Evolutionary conservation across 129 eudicot genomes (phyloP).

Genomic region (Pittosporum tobira): DNA sequence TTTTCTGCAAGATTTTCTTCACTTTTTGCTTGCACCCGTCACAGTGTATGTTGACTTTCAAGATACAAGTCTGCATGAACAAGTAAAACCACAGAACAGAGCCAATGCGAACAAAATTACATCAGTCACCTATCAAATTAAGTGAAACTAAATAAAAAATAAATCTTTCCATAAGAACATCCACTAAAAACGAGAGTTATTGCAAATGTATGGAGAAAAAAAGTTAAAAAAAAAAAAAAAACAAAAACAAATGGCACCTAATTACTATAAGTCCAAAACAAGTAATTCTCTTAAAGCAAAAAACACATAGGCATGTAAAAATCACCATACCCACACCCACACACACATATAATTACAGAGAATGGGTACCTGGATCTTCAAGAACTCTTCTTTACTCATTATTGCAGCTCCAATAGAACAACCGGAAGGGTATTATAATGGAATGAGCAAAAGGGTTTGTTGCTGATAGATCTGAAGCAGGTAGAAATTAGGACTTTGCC

Average conservation of each 20-base stretch:
- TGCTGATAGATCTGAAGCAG: constrained; percentile 7
- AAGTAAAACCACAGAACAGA: constrained; percentile 29
- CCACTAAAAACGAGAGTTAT: neutral
- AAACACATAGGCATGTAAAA: neutral
- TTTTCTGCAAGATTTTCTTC: constrained; percentile 94
- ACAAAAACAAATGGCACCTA: constrained; percentile 14
- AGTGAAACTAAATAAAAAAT: neutral
- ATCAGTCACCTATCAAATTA: constrained; percentile 13
- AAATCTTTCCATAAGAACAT: neutral
- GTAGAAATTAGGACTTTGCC: neutral
- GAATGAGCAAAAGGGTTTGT: neutral
- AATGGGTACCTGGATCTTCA: constrained; percentile 85
- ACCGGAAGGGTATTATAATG: neutral
- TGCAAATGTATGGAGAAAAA: neutral
- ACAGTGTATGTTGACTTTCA: constrained; percentile 95
- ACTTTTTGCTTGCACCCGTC: constrained; percentile 96
- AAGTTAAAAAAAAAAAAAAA: constrained; percentile 1
- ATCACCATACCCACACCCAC: too few relatives aligned
- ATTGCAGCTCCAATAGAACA: constrained; percentile 13
- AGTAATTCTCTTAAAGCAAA: constrained; percentile 27
- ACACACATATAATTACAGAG: neutral
- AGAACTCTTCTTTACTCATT: constrained; percentile 97
- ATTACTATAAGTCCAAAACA: constrained; percentile 29
- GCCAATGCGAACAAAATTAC: constrained; percentile 13
- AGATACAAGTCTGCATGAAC: constrained; percentile 79